Conservation (phyloP, 2,329 filamentous ascomycete species). For the Podosphaera xanthii region DNA sequence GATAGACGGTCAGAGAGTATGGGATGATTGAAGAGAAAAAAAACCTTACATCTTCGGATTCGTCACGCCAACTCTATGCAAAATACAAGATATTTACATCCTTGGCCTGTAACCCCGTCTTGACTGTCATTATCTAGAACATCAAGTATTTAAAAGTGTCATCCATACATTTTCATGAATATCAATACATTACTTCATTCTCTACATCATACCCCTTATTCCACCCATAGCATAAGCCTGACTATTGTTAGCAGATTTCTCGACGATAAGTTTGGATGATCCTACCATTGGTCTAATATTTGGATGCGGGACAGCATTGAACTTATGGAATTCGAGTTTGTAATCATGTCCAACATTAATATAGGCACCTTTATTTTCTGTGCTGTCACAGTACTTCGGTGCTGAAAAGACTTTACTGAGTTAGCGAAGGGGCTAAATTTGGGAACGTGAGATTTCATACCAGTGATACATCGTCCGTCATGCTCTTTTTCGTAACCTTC, state of each 20-base stretch:
- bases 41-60: too few relatives aligned
- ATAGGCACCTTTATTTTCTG: conserved; percentile 93
- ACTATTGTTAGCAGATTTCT: too few relatives aligned
- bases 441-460: conserved; percentile 22
- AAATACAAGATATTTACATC: too few relatives aligned
- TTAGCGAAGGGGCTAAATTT: conserved; percentile 5
- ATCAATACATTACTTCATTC: too few relatives aligned
- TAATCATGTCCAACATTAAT: conserved; percentile 90
- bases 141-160: too few relatives aligned
- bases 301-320: conserved; percentile 90
- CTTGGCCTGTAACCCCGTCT: too few relatives aligned
- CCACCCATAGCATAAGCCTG: too few relatives aligned
- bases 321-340: conserved; percentile 79
- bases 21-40: conserved; percentile 1
- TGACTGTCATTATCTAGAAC: too few relatives aligned
- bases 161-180: too few relatives aligned
- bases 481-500: conserved; percentile 98
- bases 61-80: too few relatives aligned
- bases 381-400: conserved; percentile 91
- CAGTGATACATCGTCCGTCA: conserved; percentile 81
- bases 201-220: too few relatives aligned
- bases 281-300: conserved; percentile 77
- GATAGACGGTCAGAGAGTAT: conserved; percentile 9
- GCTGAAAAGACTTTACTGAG: conserved; percentile 61
- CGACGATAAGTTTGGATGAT: neutral